phyloP scores from a whole-genome alignment of 2,329 filamentous ascomycete species.

The Hypoxylon sp. region DNA sequence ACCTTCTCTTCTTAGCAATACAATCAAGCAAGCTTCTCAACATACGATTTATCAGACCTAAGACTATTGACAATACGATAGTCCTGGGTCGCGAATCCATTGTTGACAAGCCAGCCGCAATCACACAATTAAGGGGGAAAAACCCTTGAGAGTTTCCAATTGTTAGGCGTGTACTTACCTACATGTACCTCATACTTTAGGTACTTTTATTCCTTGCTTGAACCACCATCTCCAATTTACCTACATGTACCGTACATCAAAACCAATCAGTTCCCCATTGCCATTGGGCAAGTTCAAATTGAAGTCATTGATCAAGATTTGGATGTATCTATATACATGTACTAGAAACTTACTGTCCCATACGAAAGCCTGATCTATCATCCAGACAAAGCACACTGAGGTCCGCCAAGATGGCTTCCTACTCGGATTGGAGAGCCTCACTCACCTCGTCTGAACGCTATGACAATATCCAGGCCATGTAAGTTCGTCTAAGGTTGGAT shows the following conservation, averaged over 20 bases:
- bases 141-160: neutral
- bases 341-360: neutral
- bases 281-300: neutral
- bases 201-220: neutral
- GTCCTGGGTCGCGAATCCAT: no score
- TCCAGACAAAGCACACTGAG: neutral
- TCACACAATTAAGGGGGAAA: neutral
- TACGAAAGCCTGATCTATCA: neutral
- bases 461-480: conserved; percentile 73
- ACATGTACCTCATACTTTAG: no score
- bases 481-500: conserved; percentile 51
- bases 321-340: neutral
- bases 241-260: no score
- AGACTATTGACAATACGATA: no score
- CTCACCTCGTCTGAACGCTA: conserved; percentile 72
- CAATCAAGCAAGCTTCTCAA: no score
- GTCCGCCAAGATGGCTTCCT: conserved; percentile 48
- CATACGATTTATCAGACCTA: no score
- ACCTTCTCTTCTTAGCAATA: no score
- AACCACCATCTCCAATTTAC: no score
- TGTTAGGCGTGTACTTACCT: neutral
- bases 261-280: neutral
- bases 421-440: conserved; percentile 62
- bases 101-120: no score
- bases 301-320: neutral